Evolutionary conservation across 2,329 filamentous ascomycete species (phyloP).

Genomic region (Tolypocladium sp.): DNA sequence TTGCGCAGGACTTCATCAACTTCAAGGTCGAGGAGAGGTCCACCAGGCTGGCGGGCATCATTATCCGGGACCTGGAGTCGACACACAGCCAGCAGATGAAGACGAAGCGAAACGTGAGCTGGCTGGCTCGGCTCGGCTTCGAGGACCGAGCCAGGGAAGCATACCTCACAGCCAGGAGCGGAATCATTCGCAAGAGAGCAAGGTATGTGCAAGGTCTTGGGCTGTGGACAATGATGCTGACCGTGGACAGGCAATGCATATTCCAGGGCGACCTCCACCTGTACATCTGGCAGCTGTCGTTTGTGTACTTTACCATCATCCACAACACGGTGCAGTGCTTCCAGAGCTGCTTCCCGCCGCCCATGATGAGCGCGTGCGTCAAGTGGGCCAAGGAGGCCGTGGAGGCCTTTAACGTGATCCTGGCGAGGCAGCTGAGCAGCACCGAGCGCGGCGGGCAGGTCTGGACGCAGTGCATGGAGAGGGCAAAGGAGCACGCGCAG

Average conservation of each 20-base stretch:
- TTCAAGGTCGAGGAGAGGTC: conserved; percentile 86
- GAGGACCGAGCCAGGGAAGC: conserved; percentile 83
- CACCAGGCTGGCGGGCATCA: conserved; percentile 62
- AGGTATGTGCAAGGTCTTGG: conserved; percentile 43
- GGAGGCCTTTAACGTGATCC: conserved; percentile 77
- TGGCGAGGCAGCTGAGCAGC: conserved; percentile 78
- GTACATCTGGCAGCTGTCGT: conserved; percentile 92
- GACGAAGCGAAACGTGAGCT: conserved; percentile 72
- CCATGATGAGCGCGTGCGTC: conserved; percentile 88
- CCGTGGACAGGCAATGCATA: conserved; percentile 63
- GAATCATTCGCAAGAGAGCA: conserved; percentile 70
- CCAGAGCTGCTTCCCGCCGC: conserved; percentile 74
- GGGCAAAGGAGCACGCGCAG: conserved; percentile 70
- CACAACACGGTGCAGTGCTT: conserved; percentile 88
- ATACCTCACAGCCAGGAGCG: conserved; percentile 71
- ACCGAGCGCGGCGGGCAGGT: conserved; percentile 66
- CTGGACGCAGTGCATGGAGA: conserved; percentile 76
- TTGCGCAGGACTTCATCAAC: conserved; percentile 86
- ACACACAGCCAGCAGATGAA: conserved; percentile 68
- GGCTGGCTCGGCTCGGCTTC: conserved; percentile 79
- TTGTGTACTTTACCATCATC: conserved; percentile 91
- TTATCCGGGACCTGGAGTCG: conserved; percentile 69
- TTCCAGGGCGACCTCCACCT: conserved; percentile 89
- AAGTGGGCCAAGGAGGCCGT: conserved; percentile 98
- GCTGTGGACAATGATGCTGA: neutral